A percentile compares a stretch with the other conserved stretches of the same genome.
These are phyloP conservation scores for Chimonanthus salicifolius DNA, from an alignment of 164 flowering plant genomes.

Conservation along the genomic window DNA sequence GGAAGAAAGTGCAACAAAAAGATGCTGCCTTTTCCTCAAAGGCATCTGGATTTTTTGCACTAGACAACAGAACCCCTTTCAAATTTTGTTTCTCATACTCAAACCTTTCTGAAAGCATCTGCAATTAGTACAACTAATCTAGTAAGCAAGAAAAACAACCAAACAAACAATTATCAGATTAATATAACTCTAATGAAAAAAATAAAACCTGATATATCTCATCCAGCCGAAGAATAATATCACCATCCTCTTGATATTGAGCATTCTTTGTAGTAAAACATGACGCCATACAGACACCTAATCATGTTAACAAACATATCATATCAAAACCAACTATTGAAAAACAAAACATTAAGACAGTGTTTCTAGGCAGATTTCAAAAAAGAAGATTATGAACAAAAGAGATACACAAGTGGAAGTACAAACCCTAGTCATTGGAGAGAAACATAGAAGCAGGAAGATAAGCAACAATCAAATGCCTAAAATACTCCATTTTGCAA, in stretches of 20 bases:
- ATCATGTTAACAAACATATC: background rate
- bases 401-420: too few relatives aligned
- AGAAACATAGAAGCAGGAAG: too few relatives aligned
- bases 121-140: slow-evolving; percentile 8
- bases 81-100: slow-evolving; percentile 46
- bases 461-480: too few relatives aligned
- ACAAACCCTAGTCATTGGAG: too few relatives aligned
- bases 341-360: too few relatives aligned
- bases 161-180: background rate
- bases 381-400: too few relatives aligned
- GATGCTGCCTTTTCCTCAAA: slow-evolving; percentile 15
- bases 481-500: too few relatives aligned
- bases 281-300: slow-evolving; percentile 67
- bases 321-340: too few relatives aligned
- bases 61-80: slow-evolving; percentile 17
- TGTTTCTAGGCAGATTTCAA: too few relatives aligned
- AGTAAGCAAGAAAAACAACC: background rate
- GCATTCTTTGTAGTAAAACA: slow-evolving; percentile 29
- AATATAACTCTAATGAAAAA: background rate
- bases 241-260: slow-evolving; percentile 33
- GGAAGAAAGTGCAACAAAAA: slow-evolving; percentile 47
- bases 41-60: slow-evolving; percentile 7
- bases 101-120: slow-evolving; percentile 55
- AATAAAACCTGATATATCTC: slow-evolving; percentile 60
- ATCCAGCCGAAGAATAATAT: slow-evolving; percentile 37